Evolutionary conservation across 495 filamentous ascomycete species (phyloP).

Genomic region (Coniosporium apollinis): DNA sequence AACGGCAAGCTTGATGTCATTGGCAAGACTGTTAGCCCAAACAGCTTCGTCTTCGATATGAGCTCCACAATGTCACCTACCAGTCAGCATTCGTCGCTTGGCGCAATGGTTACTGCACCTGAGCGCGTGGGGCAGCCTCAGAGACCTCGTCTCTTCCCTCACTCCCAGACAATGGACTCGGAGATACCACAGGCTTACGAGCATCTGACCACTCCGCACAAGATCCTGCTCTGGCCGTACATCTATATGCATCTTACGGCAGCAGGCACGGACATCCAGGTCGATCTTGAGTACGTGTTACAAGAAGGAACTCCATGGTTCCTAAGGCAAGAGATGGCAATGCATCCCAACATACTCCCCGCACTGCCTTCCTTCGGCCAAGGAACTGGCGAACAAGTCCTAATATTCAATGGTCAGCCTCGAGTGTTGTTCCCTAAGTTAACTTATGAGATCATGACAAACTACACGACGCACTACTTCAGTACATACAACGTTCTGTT

Average conservation of each 20-base stretch:
- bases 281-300: conserved; percentile 14
- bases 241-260: conserved; percentile 30
- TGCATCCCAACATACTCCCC: conserved; percentile 21
- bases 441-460: conserved; percentile 32
- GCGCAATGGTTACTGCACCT: not conserved
- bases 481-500: conserved; percentile 38
- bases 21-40: conserved; percentile 2
- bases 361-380: conserved; percentile 8
- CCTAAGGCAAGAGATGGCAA: conserved; percentile 21
- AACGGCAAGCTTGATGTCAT: conserved; percentile 34
- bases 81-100: not conserved
- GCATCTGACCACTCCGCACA: conserved; percentile 38
- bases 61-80: not conserved
- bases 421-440: conserved; percentile 22
- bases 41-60: not conserved
- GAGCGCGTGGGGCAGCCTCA: too few relatives aligned
- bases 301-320: conserved; percentile 32
- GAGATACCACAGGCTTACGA: conserved; percentile 20
- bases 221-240: conserved; percentile 40
- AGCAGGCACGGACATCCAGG: conserved; percentile 17
- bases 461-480: conserved; percentile 35
- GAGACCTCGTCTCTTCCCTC: too few relatives aligned
- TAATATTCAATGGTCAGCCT: conserved; percentile 1
- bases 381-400: too few relatives aligned
- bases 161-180: conserved; percentile 1